These are phyloP conservation scores for Amaranthus tricolor DNA, from an alignment of 179 eudicot species.

Conservation along the genomic window DNA sequence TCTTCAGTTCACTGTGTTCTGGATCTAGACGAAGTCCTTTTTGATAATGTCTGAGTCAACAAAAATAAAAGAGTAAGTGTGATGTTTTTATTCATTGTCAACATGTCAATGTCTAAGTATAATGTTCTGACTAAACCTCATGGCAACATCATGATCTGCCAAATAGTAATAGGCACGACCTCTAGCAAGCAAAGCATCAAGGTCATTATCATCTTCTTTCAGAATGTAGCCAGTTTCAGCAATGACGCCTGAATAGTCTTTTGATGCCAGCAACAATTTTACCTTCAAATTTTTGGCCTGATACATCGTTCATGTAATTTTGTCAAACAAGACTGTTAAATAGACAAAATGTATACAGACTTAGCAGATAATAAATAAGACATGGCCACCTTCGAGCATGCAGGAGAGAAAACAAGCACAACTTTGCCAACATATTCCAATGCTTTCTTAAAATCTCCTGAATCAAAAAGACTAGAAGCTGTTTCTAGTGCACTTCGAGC, in stretches of 20 bases:
- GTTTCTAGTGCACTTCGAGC: slow-evolving; percentile 69
- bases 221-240: slow-evolving; percentile 79
- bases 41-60: slow-evolving; percentile 69
- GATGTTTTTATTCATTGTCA: neutral
- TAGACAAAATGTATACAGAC: neutral
- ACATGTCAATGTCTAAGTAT: neutral
- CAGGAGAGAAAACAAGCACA: slow-evolving; percentile 89
- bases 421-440: slow-evolving; percentile 75
- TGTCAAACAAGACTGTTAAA: neutral
- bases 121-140: slow-evolving; percentile 47
- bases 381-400: slow-evolving; percentile 58
- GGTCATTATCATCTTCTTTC: slow-evolving; percentile 79
- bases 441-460: slow-evolving; percentile 73
- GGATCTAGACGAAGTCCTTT: slow-evolving; percentile 94
- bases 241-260: slow-evolving; percentile 75
- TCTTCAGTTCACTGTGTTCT: slow-evolving; percentile 85
- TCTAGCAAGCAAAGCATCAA: slow-evolving; percentile 77
- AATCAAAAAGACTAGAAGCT: slow-evolving; percentile 59
- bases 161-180: slow-evolving; percentile 91
- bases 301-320: slow-evolving; percentile 10
- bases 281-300: slow-evolving; percentile 86
- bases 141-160: slow-evolving; percentile 90
- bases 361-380: neutral
- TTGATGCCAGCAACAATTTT: slow-evolving; percentile 56
- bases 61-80: slow-evolving; percentile 8